Base-by-base conservation (phyloP, 345 rosid genomes). In the Hibiscus syriacus region DNA sequence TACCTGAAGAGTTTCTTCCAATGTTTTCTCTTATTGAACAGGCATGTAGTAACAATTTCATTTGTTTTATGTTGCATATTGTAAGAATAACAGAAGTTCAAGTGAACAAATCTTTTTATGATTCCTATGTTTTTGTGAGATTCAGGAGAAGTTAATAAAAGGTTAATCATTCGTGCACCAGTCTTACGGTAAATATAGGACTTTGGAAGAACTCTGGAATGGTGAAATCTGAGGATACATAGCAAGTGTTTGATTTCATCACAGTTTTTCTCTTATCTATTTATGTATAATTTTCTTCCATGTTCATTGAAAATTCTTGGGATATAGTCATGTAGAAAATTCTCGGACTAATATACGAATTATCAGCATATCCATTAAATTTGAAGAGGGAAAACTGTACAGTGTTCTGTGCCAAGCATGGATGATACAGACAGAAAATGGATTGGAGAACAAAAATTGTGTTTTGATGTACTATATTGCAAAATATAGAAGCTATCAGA, bases 91-190 rank as follows among this genome's bases (percentile, higher is more conserved):
- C 17, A 14, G 2, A 45, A n/a, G 9, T 57, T 17, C 12, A 32
- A 34, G 26, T 19, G 26, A 60, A 36, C 27, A 17, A 32, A n/a
- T 36, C 30, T 30, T 30, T 30, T 4, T 20, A 30, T 58, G 23
- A 17, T n/a, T 56, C n/a, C 12, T 3, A 13, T 14, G n/a, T 61
- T 34, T n/a, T 23, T 52, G 34, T 34, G 16, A 12, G 20, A 30
- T 77, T 78, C 79, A 82, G 87, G 87, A 65, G 73, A 81, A 74
- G 76, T 19, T 85, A 4, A 12, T 77, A 22, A 56, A 54, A 70
- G 89, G 77, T 27, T 38, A 12, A 20, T 68, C 25, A 0, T 80
- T 79, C 5, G 74, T 58, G 55, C 77, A 79, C 29, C 73, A 80
- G 65, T 76, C 78, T 10, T 64, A 14, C 12, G 81, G 89, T 5